A percentile compares a stretch with the other conserved stretches of the same genome.
Evolutionary conservation across 73 alveolate species (phyloP).

Genomic region (Blepharisma japonicum): DNA sequence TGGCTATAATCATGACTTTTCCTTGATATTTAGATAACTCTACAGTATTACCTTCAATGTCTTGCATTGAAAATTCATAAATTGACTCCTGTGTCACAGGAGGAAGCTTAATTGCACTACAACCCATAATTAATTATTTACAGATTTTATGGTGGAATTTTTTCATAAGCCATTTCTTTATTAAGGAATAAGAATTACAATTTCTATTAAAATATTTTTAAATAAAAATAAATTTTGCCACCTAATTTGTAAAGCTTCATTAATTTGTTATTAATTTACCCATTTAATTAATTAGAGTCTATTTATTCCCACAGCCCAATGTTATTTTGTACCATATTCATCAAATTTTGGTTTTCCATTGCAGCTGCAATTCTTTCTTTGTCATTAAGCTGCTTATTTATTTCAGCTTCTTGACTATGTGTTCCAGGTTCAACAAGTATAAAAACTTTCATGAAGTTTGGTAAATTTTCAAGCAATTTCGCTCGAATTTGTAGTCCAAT

Average conservation of each 20-base stretch:
- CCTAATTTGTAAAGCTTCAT: too few species aligned
- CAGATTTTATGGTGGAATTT: too few species aligned
- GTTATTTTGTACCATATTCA: slow-evolving; percentile 45
- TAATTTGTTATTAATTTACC: too few species aligned
- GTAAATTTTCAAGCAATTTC: slow-evolving; percentile 76
- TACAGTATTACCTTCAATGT: slow-evolving; percentile 21
- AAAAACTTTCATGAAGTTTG: slow-evolving; percentile 73
- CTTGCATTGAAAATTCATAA: slow-evolving; percentile 17
- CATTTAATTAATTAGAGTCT: too few species aligned
- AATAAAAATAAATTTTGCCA: too few species aligned
- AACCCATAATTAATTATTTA: too few species aligned
- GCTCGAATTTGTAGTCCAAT: slow-evolving; percentile 84
- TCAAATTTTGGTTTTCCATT: slow-evolving; percentile 57
- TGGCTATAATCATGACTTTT: slow-evolving; percentile 45
- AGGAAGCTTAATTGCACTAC: too few species aligned
- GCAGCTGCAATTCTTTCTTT: slow-evolving; percentile 94
- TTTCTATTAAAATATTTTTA: too few species aligned
- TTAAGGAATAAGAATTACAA: too few species aligned
- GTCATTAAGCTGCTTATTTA: slow-evolving; percentile 85
- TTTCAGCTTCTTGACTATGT: slow-evolving; percentile 69
- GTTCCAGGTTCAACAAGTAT: slow-evolving; percentile 76
- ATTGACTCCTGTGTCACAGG: neutral
- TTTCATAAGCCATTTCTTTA: too few species aligned
- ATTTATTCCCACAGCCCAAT: neutral
- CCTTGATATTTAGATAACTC: slow-evolving; percentile 15